Evolutionary conservation across 2,329 filamentous ascomycete species (phyloP).

Genomic region (Paraconiothyrium sp.): DNA sequence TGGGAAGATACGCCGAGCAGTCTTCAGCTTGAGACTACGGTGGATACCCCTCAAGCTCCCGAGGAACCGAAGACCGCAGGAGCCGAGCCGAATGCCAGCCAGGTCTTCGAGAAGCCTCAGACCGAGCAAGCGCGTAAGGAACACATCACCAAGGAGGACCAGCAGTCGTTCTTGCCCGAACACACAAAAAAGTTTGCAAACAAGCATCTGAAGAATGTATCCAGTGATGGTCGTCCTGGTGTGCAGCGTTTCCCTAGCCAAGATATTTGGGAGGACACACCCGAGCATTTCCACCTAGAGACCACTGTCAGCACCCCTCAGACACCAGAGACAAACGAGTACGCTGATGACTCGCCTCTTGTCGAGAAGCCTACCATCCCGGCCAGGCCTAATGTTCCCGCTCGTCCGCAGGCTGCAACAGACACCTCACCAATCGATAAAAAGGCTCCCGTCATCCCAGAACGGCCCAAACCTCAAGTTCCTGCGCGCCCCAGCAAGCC

Average conservation of each 20-base stretch:
- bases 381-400: slow-evolving; percentile 41
- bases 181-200: slow-evolving; percentile 67
- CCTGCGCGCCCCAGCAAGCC: slow-evolving; percentile 67
- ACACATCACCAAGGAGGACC: slow-evolving; percentile 53
- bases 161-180: slow-evolving; percentile 55
- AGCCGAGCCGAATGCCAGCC: slow-evolving; percentile 36
- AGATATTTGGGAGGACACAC: slow-evolving; percentile 94
- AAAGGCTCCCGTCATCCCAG: slow-evolving; percentile 62
- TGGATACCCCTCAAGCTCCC: slow-evolving; percentile 78
- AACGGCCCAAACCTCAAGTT: slow-evolving; percentile 71
- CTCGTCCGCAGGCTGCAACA: slow-evolving; percentile 45
- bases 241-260: slow-evolving; percentile 83
- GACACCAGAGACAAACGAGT: slow-evolving; percentile 58
- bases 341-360: slow-evolving; percentile 44
- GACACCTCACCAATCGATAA: slow-evolving; percentile 62
- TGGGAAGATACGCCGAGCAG: slow-evolving; percentile 97
- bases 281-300: slow-evolving; percentile 81
- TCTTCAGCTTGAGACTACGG: slow-evolving; percentile 78
- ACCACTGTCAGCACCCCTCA: slow-evolving; percentile 72
- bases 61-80: slow-evolving; percentile 57
- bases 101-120: slow-evolving; percentile 57
- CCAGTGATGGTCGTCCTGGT: slow-evolving; percentile 58
- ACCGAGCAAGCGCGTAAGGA: slow-evolving; percentile 61
- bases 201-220: slow-evolving; percentile 63
- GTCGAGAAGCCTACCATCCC: slow-evolving; percentile 42